Conservation (phyloP, 305 asterid species). For the Plantago coronopus region DNA sequence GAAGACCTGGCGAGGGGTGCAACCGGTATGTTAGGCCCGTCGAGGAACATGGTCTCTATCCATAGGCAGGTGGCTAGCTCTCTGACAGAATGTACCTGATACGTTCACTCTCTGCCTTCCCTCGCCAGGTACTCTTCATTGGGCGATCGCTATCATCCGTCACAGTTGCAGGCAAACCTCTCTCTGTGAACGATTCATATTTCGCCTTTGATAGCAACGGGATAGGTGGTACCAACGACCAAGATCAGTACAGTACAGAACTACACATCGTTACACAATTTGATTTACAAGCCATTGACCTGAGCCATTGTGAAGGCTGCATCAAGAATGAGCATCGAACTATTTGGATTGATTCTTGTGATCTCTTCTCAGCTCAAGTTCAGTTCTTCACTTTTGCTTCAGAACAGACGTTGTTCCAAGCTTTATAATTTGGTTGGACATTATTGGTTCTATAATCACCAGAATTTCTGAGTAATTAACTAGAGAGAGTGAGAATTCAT, state of each 20-base stretch:
- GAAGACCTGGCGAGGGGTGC: constrained; percentile 31
- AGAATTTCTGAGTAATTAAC: too few relatives aligned
- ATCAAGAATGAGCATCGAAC: constrained; percentile 26
- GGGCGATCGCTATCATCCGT: constrained; percentile 23
- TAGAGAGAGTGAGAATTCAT: too few relatives aligned
- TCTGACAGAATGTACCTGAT: constrained; percentile 12
- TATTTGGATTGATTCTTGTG: constrained; percentile 55
- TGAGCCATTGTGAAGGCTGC: constrained; percentile 43
- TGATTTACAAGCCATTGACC: constrained; percentile 33
- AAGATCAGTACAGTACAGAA: constrained; percentile 37
- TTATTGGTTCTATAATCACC: too few relatives aligned
- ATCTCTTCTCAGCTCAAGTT: constrained; percentile 39
- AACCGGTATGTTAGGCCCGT: constrained; percentile 34
- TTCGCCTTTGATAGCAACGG: constrained; percentile 29
- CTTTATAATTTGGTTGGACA: too few relatives aligned
- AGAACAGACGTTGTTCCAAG: constrained; percentile 29
- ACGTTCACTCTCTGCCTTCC: constrained; percentile 38
- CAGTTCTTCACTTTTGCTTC: constrained; percentile 31
- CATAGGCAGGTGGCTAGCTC: constrained; percentile 31
- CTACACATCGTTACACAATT: constrained; percentile 30
- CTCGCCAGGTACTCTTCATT: constrained; percentile 18
- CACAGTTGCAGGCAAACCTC: constrained; percentile 18
- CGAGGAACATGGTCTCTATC: constrained; percentile 24
- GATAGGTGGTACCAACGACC: constrained; percentile 38
- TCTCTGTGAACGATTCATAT: constrained; percentile 27